Percentiles rank a stretch among this genome's conserved stretches.
These are phyloP conservation scores for Dictyostelium capitatum DNA, from an alignment of 78 protist species.

Conservation along the genomic window DNA sequence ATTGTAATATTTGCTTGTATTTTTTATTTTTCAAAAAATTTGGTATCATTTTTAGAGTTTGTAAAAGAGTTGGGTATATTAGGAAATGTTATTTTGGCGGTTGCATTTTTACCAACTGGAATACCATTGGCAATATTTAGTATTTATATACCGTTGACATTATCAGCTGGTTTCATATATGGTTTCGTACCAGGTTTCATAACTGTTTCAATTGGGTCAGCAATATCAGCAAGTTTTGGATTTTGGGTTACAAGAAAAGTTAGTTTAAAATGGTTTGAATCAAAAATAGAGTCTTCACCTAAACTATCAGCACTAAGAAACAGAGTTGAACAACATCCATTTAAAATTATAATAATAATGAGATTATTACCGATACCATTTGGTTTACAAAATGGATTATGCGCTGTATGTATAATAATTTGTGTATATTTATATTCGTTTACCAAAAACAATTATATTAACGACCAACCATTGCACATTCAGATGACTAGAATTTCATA, in stretches of 20 bases:
- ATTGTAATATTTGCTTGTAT: constrained; percentile 47
- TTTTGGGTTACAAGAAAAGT: constrained; percentile 68
- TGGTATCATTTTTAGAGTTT: constrained; percentile 54
- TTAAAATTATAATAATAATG: constrained; percentile 45
- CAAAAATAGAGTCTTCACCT: constrained; percentile 62
- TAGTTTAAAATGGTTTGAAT: constrained; percentile 37
- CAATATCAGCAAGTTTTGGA: constrained; percentile 51
- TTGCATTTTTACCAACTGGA: constrained; percentile 68
- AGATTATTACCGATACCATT: constrained; percentile 68
- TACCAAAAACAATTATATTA: not conserved
- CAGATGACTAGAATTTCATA: constrained; percentile 70
- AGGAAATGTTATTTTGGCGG: constrained; percentile 57
- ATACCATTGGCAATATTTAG: constrained; percentile 75
- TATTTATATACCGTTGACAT: constrained; percentile 57
- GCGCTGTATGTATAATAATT: constrained; percentile 21
- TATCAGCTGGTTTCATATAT: constrained; percentile 55
- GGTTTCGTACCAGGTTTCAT: constrained; percentile 58
- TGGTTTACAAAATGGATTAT: constrained; percentile 73
- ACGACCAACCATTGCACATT: not conserved
- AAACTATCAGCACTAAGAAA: constrained; percentile 46
- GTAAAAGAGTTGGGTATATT: constrained; percentile 49
- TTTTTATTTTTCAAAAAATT: constrained; percentile 69
- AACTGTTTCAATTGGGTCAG: constrained; percentile 47
- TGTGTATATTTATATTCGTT: not conserved
- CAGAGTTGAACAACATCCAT: constrained; percentile 64